phyloP scores from a whole-genome alignment of 331 rosid species.

The Malus hybrid region DNA sequence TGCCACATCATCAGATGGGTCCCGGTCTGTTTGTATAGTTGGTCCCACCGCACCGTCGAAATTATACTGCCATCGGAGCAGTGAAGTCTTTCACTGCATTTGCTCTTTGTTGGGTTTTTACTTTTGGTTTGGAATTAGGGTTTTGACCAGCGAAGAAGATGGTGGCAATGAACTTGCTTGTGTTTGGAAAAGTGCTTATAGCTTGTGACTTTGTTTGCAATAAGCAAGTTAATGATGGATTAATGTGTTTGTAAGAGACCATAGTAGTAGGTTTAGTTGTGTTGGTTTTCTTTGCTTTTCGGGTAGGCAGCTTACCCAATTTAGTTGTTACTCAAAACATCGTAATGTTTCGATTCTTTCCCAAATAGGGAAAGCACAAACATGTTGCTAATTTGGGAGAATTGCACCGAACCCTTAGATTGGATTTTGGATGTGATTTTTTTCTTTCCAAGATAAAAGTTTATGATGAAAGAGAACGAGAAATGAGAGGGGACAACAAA shows the following conservation, averaged over 20 bases:
- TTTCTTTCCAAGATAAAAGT: not conserved
- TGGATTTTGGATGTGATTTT: not conserved
- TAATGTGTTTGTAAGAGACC: not conserved
- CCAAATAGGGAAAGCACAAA: not conserved
- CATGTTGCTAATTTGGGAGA: not conserved
- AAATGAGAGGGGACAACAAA: not conserved
- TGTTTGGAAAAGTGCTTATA: not conserved
- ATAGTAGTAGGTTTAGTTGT: not conserved
- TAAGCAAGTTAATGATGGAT: not conserved
- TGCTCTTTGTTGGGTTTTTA: not conserved
- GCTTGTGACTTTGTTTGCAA: not conserved
- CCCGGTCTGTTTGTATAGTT: not conserved
- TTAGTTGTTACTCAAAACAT: not conserved
- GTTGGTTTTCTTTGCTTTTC: not conserved
- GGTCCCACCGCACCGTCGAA: too few species aligned
- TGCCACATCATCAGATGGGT: conserved; percentile 13
- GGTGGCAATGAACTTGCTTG: not conserved
- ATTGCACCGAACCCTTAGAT: not conserved
- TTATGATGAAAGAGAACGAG: not conserved
- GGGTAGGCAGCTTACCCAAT: not conserved
- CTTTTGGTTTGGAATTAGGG: not conserved
- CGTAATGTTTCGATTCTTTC: not conserved
- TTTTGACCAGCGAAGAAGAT: not conserved
- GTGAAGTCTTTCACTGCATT: not conserved
- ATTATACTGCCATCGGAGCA: not conserved